Base-by-base conservation (phyloP, 306 rosid species). In the Trifolium dubium region DNA sequence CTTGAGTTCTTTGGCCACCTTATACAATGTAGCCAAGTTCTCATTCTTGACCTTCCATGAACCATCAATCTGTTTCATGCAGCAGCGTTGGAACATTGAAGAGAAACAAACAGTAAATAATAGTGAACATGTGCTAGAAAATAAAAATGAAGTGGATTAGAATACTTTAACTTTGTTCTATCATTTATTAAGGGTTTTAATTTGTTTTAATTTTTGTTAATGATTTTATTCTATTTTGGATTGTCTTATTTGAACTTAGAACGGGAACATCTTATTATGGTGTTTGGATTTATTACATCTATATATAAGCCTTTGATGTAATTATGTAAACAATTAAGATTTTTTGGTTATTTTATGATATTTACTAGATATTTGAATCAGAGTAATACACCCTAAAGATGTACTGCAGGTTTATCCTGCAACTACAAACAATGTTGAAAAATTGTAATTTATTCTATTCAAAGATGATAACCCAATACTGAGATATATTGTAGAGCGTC, bases 11-110 rank as follows among this genome's bases (percentile, higher is more conserved):
- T 75, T 84, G 77, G 89, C 97, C 87, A 83, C 90, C 64, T 88
- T 80, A 76, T 62, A 79, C 85, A 94, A 81, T 63, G 34, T 65
- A 44, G 85, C 67, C 79, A 94, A 74, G 81, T 85, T 89, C 80
- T 85, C 81, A 54, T 89, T 79, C 88, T 68, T 89, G 70, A 74
- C 92, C 85, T 80, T 88, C 98, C 98, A 91, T 69, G 77, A 85
- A 39, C 98, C 98, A 66, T 85, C 90, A 64, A 94, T 89, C 98
- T 94, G 90, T 71, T 58, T 68, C 77, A 83, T 58, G 71, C 67
- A 87, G 77, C 43, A 66, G 49, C 67, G 64, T 4, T 10, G 66
- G 61, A 66, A 75, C 70, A 69, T 64, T 77, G 29, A 69, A 60
- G 39, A 63, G 75, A 62, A 46, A 41, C 56, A 71, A 35, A 49